Percentiles rank a stretch among this genome's conserved stretches.
phyloP scores from a whole-genome alignment of 495 filamentous ascomycete species.

The Penicillium taxi region DNA sequence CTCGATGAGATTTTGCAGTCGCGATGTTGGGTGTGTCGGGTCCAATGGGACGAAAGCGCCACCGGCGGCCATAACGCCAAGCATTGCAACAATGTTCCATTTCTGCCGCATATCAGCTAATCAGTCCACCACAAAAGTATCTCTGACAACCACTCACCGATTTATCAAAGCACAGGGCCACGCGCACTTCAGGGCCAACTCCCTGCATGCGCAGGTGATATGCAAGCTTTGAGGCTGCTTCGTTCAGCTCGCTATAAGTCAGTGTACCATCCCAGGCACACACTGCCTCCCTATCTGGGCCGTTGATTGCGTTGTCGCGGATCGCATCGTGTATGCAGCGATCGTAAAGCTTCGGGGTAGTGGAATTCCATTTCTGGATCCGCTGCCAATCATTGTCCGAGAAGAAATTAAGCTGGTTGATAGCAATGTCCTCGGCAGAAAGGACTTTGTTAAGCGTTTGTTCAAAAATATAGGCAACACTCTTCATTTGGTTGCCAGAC shows the following conservation, averaged over 20 bases:
- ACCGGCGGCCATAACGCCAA: conserved; percentile 53
- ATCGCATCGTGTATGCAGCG: conserved; percentile 48
- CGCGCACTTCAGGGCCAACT: conserved; percentile 40
- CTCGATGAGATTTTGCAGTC: conserved; percentile 38
- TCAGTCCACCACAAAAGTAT: neutral
- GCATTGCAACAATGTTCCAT: conserved; percentile 50
- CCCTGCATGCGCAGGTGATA: conserved; percentile 37
- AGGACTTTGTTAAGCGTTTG: conserved; percentile 24
- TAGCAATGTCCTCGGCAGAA: conserved; percentile 20
- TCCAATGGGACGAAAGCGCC: conserved; percentile 53
- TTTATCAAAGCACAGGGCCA: conserved; percentile 53
- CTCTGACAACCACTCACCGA: conserved; percentile 28
- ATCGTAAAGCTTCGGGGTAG: conserved; percentile 26
- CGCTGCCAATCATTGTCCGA: conserved; percentile 35
- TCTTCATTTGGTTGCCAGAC: conserved; percentile 38
- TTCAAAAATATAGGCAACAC: conserved; percentile 33
- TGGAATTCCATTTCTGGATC: conserved; percentile 35
- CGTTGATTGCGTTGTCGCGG: conserved; percentile 27
- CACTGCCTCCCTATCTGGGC: conserved; percentile 39
- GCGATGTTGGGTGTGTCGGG: conserved; percentile 45
- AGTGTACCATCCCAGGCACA: conserved; percentile 54
- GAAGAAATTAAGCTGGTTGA: conserved; percentile 29
- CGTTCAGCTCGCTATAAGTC: conserved; percentile 48
- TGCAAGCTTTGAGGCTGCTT: conserved; percentile 40
- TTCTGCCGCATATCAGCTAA: conserved; percentile 19